Evolutionary conservation across 805 yeast species (phyloP).

Genomic region (Starmerella stigmatis): DNA sequence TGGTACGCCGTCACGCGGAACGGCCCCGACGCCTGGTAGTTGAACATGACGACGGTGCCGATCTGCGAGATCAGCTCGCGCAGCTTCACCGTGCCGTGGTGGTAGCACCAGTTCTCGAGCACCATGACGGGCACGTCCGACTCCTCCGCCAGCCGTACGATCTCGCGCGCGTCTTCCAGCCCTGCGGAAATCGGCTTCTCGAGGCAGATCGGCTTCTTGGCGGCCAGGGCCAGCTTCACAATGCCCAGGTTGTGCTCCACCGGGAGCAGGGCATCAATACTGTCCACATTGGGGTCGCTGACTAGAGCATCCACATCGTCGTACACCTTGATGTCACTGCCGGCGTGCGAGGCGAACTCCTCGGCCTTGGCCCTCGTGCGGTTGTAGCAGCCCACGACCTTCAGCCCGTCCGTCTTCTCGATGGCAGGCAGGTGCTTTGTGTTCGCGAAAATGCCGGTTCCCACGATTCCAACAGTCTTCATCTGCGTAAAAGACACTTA

Average conservation of each 20-base stretch:
- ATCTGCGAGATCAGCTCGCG: slow-evolving; percentile 54
- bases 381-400: slow-evolving; percentile 64
- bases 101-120: slow-evolving; percentile 79
- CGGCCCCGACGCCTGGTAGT: slow-evolving; percentile 40
- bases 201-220: slow-evolving; percentile 66
- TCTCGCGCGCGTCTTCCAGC: slow-evolving; percentile 65
- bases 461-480: slow-evolving; percentile 22
- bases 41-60: slow-evolving; percentile 44
- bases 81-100: slow-evolving; percentile 46
- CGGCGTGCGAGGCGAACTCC: slow-evolving; percentile 47
- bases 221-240: slow-evolving; percentile 56
- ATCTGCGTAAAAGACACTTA: neutral
- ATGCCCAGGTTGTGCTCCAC: slow-evolving; percentile 65
- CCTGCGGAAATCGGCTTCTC: slow-evolving; percentile 93
- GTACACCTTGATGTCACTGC: slow-evolving; percentile 42
- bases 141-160: slow-evolving; percentile 54
- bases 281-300: slow-evolving; percentile 55
- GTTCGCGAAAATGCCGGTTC: slow-evolving; percentile 59
- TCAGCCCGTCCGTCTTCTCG: slow-evolving; percentile 39
- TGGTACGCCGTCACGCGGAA: slow-evolving; percentile 41
- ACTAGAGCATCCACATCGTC: slow-evolving; percentile 56
- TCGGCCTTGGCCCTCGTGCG: slow-evolving; percentile 79
- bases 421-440: slow-evolving; percentile 70
- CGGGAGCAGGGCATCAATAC: slow-evolving; percentile 82
- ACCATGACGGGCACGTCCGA: slow-evolving; percentile 62